A percentile compares a stretch with the other conserved stretches of the same genome.
These are phyloP conservation scores for Lentithecium fluviatile DNA, from an alignment of 495 filamentous ascomycete genomes.

Conservation along the genomic window DNA sequence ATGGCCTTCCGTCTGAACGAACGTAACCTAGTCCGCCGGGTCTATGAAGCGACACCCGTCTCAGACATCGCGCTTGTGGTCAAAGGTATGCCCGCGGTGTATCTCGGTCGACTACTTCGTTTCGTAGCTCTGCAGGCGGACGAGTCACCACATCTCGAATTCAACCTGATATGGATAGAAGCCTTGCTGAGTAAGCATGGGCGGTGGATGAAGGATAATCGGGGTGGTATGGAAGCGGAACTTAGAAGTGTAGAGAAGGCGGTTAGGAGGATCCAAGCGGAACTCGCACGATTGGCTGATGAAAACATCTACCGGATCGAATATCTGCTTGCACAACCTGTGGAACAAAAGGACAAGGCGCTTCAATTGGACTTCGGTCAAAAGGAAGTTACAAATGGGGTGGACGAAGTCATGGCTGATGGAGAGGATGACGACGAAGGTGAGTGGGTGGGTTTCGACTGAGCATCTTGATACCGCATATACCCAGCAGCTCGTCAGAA, in stretches of 20 bases:
- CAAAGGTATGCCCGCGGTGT: slow-evolving; percentile 76
- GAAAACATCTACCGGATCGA: slow-evolving; percentile 84
- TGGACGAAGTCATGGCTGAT: slow-evolving; percentile 13
- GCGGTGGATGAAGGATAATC: slow-evolving; percentile 74
- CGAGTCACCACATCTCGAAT: slow-evolving; percentile 87
- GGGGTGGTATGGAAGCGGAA: slow-evolving; percentile 73
- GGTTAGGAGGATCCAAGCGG: slow-evolving; percentile 69
- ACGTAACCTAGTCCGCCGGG: slow-evolving; percentile 67
- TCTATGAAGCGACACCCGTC: slow-evolving; percentile 80
- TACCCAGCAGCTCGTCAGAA: no score
- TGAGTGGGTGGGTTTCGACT: slow-evolving; percentile 36
- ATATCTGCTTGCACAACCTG: slow-evolving; percentile 60
- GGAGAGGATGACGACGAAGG: slow-evolving; percentile 27
- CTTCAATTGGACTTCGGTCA: slow-evolving; percentile 3
- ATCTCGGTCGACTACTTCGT: slow-evolving; percentile 74
- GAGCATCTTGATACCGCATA: no score
- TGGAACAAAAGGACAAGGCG: slow-evolving; percentile 12
- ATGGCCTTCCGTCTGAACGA: slow-evolving; percentile 97
- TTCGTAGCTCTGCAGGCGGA: slow-evolving; percentile 87
- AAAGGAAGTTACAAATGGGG: background rate
- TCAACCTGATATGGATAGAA: slow-evolving; percentile 89
- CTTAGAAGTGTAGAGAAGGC: slow-evolving; percentile 74
- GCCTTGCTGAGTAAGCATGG: slow-evolving; percentile 80
- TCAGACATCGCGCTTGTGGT: slow-evolving; percentile 76
- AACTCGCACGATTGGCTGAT: slow-evolving; percentile 64